Conservation (phyloP, 1,284 basidiomycete species). For the Apiotrichum mycotoxinovorans region DNA sequence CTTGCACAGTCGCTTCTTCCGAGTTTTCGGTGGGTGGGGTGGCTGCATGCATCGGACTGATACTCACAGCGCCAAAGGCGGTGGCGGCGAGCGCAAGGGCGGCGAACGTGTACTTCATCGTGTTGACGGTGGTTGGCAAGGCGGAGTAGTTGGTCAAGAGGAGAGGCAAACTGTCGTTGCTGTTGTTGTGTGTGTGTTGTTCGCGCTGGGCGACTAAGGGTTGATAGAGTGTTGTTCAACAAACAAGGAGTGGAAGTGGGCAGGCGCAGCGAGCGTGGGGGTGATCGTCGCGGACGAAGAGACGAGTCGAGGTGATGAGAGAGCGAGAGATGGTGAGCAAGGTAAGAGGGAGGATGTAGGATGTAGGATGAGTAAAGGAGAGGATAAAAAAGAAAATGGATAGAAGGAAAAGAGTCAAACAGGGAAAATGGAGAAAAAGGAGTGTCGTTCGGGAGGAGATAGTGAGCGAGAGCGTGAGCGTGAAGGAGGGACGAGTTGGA, state of each 20-base stretch:
- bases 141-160: not conserved
- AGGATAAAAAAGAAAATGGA: not conserved
- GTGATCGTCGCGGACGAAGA: slow-evolving; percentile 6
- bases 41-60: not conserved
- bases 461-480: too few species aligned
- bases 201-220: too few species aligned
- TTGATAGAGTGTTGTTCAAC: not conserved
- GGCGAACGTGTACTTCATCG: slow-evolving; percentile 20
- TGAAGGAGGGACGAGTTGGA: too few species aligned
- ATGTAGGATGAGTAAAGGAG: not conserved
- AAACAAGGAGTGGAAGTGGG: slow-evolving; percentile 9
- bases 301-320: not conserved
- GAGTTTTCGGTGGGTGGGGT: too few species aligned
- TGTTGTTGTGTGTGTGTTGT: not conserved
- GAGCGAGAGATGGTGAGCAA: not conserved
- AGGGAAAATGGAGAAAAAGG: not conserved
- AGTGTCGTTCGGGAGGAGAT: not conserved
- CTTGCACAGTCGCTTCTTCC: too few species aligned
- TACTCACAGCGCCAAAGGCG: slow-evolving; percentile 18
- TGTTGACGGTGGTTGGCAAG: not conserved
- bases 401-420: too few species aligned
- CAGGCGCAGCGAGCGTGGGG: slow-evolving; percentile 5
- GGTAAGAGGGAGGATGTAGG: not conserved
- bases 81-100: slow-evolving; percentile 11
- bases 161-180: not conserved